Base-by-base conservation (phyloP, 805 yeast species). In the Metschnikowia reukaufii region DNA sequence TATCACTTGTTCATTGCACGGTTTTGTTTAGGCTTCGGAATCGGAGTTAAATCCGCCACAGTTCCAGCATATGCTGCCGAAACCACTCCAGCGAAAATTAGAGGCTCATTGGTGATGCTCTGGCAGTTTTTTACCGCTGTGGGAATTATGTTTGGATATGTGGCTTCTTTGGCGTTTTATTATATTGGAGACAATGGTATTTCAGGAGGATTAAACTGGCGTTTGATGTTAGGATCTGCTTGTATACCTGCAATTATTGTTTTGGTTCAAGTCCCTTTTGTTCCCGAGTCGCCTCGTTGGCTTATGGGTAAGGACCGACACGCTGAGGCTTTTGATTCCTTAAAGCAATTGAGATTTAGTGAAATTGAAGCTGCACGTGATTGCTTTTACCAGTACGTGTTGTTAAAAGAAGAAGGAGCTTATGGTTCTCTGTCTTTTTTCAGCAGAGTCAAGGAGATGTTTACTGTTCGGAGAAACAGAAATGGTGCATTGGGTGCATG, bases 401-500 rank as follows among this genome's bases (percentile, higher is more conserved):
- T 81, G 50, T 70, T 83, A 53, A 68, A 76, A 58, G 88, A 84
- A 64, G 88, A 84, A 63, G 75, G 72, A 37, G 73, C 84, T 2
- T 73, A 76, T 52, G 70, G 66, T 16, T 64, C 68, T 45, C 50
- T 74, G 44, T 74, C 82, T 18, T 74, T 76, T 46, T 61, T 59
- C 57, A 67, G 62, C 54, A 77, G 82, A 59, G 42, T 79, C 39
- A 67, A 66, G 43, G 86, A 83, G 62, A 70, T 87, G 72, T 73
- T 88, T 62, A 76, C 84, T 1, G 74, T 86, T 39, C 78, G 94
- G 65, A 81, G 96, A 73, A 87, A 86, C 65, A 79, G 96, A 67
- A 85, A 88, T 61, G 95, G 94, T 44, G 81, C 88, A 6, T 56
- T 84, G 47, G 96, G 88, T 45, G 81, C 95, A 3, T 84, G 85